phyloP scores from a whole-genome alignment of 495 filamentous ascomycete species.

The Sphaerosporella brunnea region DNA sequence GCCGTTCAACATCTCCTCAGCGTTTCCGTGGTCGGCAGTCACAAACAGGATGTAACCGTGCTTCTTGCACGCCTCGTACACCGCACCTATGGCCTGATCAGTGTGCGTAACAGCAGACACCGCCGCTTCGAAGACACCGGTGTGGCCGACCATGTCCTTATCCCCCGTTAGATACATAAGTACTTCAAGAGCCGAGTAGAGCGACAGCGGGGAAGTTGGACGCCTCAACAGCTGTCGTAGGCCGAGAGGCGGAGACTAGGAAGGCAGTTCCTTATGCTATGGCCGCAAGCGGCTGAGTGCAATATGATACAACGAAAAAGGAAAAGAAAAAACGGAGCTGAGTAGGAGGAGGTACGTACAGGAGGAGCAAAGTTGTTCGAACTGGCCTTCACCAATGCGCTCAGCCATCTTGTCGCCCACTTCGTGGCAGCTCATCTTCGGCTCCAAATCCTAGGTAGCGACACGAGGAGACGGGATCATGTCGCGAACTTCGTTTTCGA shows the following conservation, averaged over 20 bases:
- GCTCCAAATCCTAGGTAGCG: slow-evolving; percentile 87
- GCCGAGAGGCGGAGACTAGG: too few relatives aligned
- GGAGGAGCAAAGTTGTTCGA: slow-evolving; percentile 99
- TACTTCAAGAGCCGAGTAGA: too few relatives aligned
- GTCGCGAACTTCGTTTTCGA: slow-evolving; percentile 70
- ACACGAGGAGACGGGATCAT: slow-evolving; percentile 58
- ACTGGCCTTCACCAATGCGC: slow-evolving; percentile 59
- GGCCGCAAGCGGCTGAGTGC: too few relatives aligned
- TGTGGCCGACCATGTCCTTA: slow-evolving; percentile 92
- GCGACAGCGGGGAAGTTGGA: too few relatives aligned
- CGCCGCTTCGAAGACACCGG: slow-evolving; percentile 87
- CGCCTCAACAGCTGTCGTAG: too few relatives aligned
- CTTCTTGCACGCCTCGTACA: slow-evolving; percentile 85
- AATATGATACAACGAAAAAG: too few relatives aligned
- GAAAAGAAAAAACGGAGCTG: background rate
- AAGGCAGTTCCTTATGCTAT: too few relatives aligned
- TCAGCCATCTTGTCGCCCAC: slow-evolving; percentile 77
- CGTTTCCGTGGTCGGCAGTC: slow-evolving; percentile 91
- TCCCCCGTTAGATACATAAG: too few relatives aligned
- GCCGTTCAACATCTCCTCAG: slow-evolving; percentile 95
- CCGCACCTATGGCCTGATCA: slow-evolving; percentile 78
- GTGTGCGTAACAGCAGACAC: slow-evolving; percentile 70
- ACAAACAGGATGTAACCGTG: slow-evolving; percentile 81
- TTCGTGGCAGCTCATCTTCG: slow-evolving; percentile 83
- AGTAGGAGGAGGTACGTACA: slow-evolving; percentile 3